Percentiles rank a stretch among this genome's conserved stretches.
Conservation (phyloP, 129 eudicot species). For the Heracleum sosnowskyi region DNA sequence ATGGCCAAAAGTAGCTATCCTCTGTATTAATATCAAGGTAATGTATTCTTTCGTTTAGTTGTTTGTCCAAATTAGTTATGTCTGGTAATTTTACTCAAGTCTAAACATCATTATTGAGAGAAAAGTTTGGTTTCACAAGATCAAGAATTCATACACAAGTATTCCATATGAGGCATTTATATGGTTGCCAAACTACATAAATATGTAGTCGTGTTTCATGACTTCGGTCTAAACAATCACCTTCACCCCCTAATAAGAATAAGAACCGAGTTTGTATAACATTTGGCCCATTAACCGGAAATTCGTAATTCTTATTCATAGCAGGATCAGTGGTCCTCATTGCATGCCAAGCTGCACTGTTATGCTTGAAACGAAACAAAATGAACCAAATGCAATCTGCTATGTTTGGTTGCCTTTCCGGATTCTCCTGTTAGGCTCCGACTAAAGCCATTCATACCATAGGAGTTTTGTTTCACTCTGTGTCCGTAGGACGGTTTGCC, state of each 20-base stretch:
- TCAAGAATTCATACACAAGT: too few relatives aligned
- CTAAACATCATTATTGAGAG: neutral
- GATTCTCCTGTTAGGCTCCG: conserved; percentile 56
- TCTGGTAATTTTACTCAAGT: too few relatives aligned
- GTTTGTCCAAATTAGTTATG: too few relatives aligned
- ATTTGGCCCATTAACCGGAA: conserved; percentile 41
- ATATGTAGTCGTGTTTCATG: neutral
- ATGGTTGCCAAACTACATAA: neutral
- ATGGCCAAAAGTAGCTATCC: neutral
- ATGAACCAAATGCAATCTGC: conserved; percentile 67
- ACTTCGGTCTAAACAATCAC: neutral
- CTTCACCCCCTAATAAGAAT: neutral
- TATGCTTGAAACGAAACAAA: conserved; percentile 62
- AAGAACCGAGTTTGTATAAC: conserved; percentile 14
- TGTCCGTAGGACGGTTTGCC: too few relatives aligned
- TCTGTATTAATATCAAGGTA: neutral
- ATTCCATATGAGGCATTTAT: too few relatives aligned
- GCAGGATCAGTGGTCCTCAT: conserved; percentile 37
- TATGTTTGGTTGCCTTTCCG: conserved; percentile 40
- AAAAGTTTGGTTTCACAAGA: neutral
- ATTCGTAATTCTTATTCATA: conserved; percentile 36
- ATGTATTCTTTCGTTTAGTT: too few relatives aligned
- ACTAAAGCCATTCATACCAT: conserved; percentile 33
- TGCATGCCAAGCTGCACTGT: conserved; percentile 51
- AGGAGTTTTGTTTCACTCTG: too few relatives aligned